Evolutionary conservation across 2,329 filamentous ascomycete genomes (phyloP), one percentile per base, ranked within the genome.

Genomic region (Elsinoe ampelina): DNA sequence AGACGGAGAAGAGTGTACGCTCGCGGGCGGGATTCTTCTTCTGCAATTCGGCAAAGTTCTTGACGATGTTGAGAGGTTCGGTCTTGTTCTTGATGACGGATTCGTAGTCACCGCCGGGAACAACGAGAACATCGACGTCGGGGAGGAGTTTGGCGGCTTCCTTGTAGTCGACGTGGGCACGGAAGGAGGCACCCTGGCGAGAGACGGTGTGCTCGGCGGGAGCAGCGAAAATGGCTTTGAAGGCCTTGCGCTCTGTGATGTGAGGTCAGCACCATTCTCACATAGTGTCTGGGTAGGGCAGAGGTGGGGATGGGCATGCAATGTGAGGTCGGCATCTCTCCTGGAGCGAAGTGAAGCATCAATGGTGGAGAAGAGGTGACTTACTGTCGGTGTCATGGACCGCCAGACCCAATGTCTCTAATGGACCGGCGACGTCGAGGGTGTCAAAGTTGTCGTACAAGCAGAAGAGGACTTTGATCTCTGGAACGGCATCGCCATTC

Each of bases 1-100:
- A 90, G 70, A 95, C 77, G 63, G 86, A 87, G 63, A 93, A 75
- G 66, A 93, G 76, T 51, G 88, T 91, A 64, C 89, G 86, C 77
- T 95, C 89, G 65, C 86, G 86, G 66, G 77, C 78, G 11, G 88
- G 86, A 65, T 91, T 86, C 65, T 82, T 83, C 77, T 88, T 83
- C 75, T 93, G 88, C 58, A 92, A 77, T 68, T 91, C 85, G 61
- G 85, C 81, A 72, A 85, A 93, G 66, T 85, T 84, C 64, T 80
- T 79, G 76, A 93, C 88, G 68, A 92, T 76, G 61, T 77, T 74
- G 60, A 91, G 77, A 20, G 86, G 86, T 70, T 89, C 68, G 39
- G 58, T 81, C 67, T 87, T 85, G 66, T 78, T 73, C 72, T 87
- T 83, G 67, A 91, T 72, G 61, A 89, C 71, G 36, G 76, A 72